These are phyloP conservation scores for Phyllosticta citribraziliensis DNA, from an alignment of 2,329 filamentous ascomycete species.

Conservation along the genomic window DNA sequence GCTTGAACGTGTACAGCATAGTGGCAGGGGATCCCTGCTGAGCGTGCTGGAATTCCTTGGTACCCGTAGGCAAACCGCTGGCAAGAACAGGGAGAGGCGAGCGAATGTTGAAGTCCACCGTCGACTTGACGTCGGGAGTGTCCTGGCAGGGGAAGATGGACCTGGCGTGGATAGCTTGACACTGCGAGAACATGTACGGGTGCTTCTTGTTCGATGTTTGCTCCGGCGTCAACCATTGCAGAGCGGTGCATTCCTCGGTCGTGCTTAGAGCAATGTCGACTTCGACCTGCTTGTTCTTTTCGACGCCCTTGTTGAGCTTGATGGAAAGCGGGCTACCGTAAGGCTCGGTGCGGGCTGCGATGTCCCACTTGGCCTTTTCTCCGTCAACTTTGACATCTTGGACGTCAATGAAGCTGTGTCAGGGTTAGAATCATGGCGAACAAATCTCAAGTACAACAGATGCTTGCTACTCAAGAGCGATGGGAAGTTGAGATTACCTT, in stretches of 20 bases:
- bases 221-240: conserved; percentile 89
- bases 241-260: conserved; percentile 77
- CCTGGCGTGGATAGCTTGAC: conserved; percentile 89
- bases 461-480: not conserved
- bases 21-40: conserved; percentile 45
- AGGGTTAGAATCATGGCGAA: not conserved
- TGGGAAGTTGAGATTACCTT: conserved; percentile 31
- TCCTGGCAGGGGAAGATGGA: conserved; percentile 96
- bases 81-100: conserved; percentile 86
- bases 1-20: conserved; percentile 72
- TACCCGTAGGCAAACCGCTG: conserved; percentile 60
- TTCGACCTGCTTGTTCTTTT: conserved; percentile 37
- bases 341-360: conserved; percentile 61
- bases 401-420: conserved; percentile 57
- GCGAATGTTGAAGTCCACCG: conserved; percentile 77
- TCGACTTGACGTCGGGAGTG: conserved; percentile 95
- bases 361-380: conserved; percentile 54
- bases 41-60: conserved; percentile 41
- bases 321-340: conserved; percentile 65
- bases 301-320: conserved; percentile 36
- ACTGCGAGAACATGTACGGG: conserved; percentile 97
- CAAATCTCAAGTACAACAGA: not conserved
- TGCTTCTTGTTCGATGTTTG: conserved; percentile 95
- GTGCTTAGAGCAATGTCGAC: conserved; percentile 63
- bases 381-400: conserved; percentile 61